Conservation (phyloP, 331 rosid genomes). For the Dryas integrifolia region DNA sequence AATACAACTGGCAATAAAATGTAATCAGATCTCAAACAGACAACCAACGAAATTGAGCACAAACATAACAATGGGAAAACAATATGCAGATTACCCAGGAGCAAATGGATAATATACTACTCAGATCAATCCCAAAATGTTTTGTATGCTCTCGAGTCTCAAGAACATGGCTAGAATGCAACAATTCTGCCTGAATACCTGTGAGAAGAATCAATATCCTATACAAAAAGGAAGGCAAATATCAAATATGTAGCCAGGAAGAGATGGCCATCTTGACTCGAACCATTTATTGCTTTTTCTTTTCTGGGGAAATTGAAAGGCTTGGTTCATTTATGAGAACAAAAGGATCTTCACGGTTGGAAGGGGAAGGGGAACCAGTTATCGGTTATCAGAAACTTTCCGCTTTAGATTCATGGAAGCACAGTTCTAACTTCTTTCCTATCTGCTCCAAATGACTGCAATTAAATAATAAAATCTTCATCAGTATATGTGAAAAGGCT, state of each 20-base stretch:
- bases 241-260: conserved; percentile 26
- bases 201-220: conserved; percentile 40
- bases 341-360: background rate
- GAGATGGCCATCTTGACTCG: conserved; percentile 27
- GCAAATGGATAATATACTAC: conserved; percentile 2
- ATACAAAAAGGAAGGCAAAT: conserved; percentile 25
- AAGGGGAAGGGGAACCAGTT: background rate
- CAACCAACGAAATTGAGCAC: background rate
- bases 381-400: conserved; percentile 14
- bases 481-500: background rate
- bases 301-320: conserved; percentile 18
- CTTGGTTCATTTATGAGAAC: conserved; percentile 18
- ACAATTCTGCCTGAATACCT: conserved; percentile 31
- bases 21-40: background rate
- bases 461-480: conserved; percentile 1
- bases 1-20: background rate
- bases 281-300: conserved; percentile 41
- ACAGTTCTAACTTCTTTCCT: conserved; percentile 69
- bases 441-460: conserved; percentile 74
- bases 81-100: conserved; percentile 13
- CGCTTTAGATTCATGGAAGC: conserved; percentile 45
- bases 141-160: conserved; percentile 30
- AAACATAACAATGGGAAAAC: background rate
- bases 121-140: conserved; percentile 19
- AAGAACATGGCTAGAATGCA: conserved; percentile 32